A percentile compares a stretch with the other conserved stretches of the same genome.
Conservation (phyloP, 306 rosid genomes). For the Trifolium subterraneum region DNA sequence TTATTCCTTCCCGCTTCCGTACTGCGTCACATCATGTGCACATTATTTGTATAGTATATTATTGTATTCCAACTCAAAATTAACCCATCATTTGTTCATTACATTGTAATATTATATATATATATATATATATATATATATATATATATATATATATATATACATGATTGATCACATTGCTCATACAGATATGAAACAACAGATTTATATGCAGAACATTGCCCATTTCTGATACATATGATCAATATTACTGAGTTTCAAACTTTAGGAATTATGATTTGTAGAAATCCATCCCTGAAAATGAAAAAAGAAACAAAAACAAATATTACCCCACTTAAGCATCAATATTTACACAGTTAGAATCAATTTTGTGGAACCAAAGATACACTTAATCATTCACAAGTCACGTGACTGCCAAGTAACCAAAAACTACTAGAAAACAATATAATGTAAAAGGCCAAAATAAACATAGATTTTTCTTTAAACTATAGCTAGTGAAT, state of each 20-base stretch:
- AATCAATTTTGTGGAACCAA: too few species aligned
- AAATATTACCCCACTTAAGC: too few species aligned
- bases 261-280: constrained; percentile 67
- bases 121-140: too few species aligned
- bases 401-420: too few species aligned
- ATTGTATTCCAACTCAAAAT: too few species aligned
- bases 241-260: constrained; percentile 39
- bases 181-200: constrained; percentile 2
- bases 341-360: too few species aligned
- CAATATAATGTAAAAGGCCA: background rate
- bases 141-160: constrained; percentile 7
- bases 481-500: constrained; percentile 1
- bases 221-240: constrained; percentile 1
- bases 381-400: too few species aligned
- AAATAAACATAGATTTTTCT: background rate
- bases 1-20: too few species aligned
- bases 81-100: too few species aligned
- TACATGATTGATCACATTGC: background rate
- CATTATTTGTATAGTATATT: too few species aligned
- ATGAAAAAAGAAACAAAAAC: constrained; percentile 5
- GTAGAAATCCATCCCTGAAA: constrained; percentile 82
- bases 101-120: background rate
- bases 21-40: too few species aligned
- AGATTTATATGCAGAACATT: constrained; percentile 16
- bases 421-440: background rate